Conservation (phyloP, 441 rosid genomes). For the Adansonia gregorii region DNA sequence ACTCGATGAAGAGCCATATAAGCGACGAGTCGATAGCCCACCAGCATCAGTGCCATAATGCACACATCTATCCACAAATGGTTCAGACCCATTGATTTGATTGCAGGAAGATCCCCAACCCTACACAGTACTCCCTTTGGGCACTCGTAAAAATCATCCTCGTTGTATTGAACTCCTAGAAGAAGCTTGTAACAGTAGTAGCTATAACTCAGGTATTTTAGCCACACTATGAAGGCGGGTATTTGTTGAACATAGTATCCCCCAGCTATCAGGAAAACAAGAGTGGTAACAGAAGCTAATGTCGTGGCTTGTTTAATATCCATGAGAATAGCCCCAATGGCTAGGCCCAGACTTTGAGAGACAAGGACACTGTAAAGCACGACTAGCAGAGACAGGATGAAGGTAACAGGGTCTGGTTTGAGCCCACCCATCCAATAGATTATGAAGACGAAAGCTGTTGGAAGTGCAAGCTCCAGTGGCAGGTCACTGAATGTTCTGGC, state of each 20-base stretch:
- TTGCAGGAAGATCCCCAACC: slow-evolving; percentile 78
- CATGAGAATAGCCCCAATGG: slow-evolving; percentile 94
- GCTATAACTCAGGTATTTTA: slow-evolving; percentile 91
- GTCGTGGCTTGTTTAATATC: slow-evolving; percentile 96
- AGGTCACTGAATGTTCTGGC: slow-evolving; percentile 89
- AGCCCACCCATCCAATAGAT: slow-evolving; percentile 99
- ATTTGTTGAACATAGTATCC: slow-evolving; percentile 94
- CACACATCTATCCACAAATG: slow-evolving; percentile 80
- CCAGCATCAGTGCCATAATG: slow-evolving; percentile 83
- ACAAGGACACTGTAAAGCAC: slow-evolving; percentile 90
- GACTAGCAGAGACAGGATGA: slow-evolving; percentile 75
- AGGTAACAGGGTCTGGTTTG: slow-evolving; percentile 76
- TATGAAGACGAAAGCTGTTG: slow-evolving; percentile 88
- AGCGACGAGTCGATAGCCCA: slow-evolving; percentile 79
- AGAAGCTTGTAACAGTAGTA: slow-evolving; percentile 94
- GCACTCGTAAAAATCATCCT: slow-evolving; percentile 75
- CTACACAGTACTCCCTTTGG: slow-evolving; percentile 72
- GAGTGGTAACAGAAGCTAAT: slow-evolving; percentile 87
- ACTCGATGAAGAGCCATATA: slow-evolving; percentile 80
- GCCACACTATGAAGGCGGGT: slow-evolving; percentile 90
- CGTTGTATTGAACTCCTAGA: slow-evolving; percentile 82
- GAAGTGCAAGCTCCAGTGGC: slow-evolving; percentile 92
- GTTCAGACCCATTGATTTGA: slow-evolving; percentile 76
- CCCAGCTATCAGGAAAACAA: slow-evolving; percentile 91
- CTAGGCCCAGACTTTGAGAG: slow-evolving; percentile 90